Base-by-base conservation (phyloP, 139 green algal genomes). In the Closterium sp. region DNA sequence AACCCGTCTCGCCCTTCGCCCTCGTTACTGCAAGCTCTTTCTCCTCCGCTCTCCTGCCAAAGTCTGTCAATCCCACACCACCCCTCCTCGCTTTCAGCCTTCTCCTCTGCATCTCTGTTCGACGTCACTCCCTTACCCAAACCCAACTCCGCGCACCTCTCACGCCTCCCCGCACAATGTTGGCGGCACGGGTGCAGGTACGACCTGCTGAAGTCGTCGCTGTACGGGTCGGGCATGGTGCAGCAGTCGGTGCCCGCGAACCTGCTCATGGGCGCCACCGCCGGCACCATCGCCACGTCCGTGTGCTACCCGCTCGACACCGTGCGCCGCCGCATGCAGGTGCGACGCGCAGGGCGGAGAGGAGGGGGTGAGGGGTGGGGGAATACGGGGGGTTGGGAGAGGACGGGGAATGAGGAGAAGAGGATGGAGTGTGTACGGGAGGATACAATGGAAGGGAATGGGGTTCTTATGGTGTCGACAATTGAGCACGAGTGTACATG, bases 231-330 rank as follows among this genome's bases (percentile, higher is more conserved):
- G 32, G 88, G 88, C 32, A 85, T 27, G 28, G 32, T 87, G 31
- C 85, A 91, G 50, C 17, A 87, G 50, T 32, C 28, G 1, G 50
- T 86, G 50, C 11, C 32, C 32, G 85, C 93, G 88, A 98, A 98
- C 94, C 94, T 98, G 90, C 2, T 96, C 5, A 89, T 98, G 92
- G 97, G 97, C 30, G 97, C 94, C 5, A 88, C 91, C 31, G 42
- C 91, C 50, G 86, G 31, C 50, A 90, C 86, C 70, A 34, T 93
- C 31, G 91, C 91, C 50, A 93, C 91, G 21, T 30, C 31, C 32
- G 31, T 87, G 34, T 93, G 91, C 91, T 93, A 93, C 86, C 91
- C 91, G 9, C 86, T 93, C 22, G 91, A 93, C 91, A 93, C 91
- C 45, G 91, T 93, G 30, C 31, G 91, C 31, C 87, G 91, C 4